Conservation (phyloP, 306 rosid genomes). For the Clitoria ternatea region DNA sequence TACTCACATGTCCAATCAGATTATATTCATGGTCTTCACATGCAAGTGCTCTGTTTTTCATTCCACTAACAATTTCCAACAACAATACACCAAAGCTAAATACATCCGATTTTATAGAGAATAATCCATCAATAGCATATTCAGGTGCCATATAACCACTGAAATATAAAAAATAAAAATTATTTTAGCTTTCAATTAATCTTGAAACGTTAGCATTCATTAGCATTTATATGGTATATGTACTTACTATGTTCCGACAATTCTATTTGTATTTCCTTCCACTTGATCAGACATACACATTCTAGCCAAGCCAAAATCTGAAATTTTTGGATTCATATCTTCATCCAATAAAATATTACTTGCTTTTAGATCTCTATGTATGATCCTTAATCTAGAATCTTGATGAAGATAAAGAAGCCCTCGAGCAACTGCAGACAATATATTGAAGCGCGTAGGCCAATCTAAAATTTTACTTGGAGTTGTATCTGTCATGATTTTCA, state of each 20-base stretch:
- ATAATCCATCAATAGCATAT: constrained; percentile 14
- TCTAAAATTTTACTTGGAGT: neutral
- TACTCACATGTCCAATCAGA: constrained; percentile 18
- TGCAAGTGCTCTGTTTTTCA: neutral
- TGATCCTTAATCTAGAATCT: constrained; percentile 2
- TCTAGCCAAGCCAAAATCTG: neutral
- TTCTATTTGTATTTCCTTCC: constrained; percentile 4
- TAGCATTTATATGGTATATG: neutral
- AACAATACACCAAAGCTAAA: constrained; percentile 11
- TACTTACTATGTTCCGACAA: constrained; percentile 19
- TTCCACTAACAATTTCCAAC: constrained; percentile 20
- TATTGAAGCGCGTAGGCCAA: neutral
- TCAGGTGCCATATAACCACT: constrained; percentile 28
- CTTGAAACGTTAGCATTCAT: neutral
- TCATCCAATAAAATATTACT: constrained; percentile 6
- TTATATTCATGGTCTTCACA: neutral
- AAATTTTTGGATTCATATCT: neutral
- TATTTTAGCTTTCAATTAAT: neutral
- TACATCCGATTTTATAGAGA: constrained; percentile 7
- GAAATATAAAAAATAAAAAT: neutral
- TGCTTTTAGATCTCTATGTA: constrained; percentile 9
- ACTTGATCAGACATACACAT: neutral
- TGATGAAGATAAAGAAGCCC: constrained; percentile 18
- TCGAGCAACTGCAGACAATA: neutral
- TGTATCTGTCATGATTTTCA: neutral